These are phyloP conservation scores for Corniculantispora saksenae DNA, from an alignment of 2,329 filamentous ascomycete species.

Conservation along the genomic window DNA sequence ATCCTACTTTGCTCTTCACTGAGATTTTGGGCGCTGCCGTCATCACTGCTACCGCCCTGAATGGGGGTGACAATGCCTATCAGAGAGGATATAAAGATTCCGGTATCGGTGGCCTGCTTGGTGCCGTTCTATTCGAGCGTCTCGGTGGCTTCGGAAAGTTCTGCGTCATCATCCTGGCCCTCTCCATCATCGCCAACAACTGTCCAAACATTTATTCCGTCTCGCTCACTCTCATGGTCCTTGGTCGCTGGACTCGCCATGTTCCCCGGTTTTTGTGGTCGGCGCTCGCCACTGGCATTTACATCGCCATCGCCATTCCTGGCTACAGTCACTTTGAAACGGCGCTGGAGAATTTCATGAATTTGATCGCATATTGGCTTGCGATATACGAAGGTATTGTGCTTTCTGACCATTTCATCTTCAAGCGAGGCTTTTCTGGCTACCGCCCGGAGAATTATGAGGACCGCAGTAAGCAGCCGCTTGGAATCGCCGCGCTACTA, in stretches of 20 bases:
- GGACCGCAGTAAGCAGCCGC: constrained; percentile 57
- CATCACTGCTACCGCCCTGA: constrained; percentile 54
- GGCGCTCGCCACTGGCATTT: constrained; percentile 59
- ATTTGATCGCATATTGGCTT: constrained; percentile 70
- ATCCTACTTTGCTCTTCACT: constrained; percentile 69
- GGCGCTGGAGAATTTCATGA: constrained; percentile 71
- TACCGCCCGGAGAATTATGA: constrained; percentile 63
- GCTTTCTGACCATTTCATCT: constrained; percentile 68
- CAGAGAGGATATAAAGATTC: constrained; percentile 13
- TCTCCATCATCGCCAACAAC: constrained; percentile 70
- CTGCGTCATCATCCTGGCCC: constrained; percentile 66
- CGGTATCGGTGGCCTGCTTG: constrained; percentile 67
- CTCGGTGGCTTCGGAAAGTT: constrained; percentile 72
- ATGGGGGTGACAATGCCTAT: constrained; percentile 18
- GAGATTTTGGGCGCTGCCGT: constrained; percentile 73
- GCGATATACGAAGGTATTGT: constrained; percentile 71
- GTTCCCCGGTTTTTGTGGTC: constrained; percentile 72
- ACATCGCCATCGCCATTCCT: constrained; percentile 69
- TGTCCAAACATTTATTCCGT: constrained; percentile 73
- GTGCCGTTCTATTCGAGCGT: constrained; percentile 61
- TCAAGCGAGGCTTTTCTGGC: constrained; percentile 60
- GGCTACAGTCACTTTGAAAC: constrained; percentile 66
- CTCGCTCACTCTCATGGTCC: constrained; percentile 65
- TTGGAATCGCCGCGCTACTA: constrained; percentile 61
- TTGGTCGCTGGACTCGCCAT: constrained; percentile 57